Conservation (phyloP, 1,284 basidiomycete species). For the Rhodotorula sp. region DNA sequence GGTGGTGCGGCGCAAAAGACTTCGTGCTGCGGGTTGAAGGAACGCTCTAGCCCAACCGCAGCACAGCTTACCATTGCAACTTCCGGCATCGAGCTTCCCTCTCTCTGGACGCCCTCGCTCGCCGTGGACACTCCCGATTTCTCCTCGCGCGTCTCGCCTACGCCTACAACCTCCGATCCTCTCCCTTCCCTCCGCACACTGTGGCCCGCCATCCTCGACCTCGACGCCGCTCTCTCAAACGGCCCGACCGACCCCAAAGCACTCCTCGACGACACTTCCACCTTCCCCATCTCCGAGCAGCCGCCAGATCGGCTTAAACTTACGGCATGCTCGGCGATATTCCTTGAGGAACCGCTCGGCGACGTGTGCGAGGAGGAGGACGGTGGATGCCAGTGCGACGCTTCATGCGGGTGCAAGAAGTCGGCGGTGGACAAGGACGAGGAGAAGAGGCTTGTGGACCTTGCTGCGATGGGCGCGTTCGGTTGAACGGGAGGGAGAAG, state of each 20-base stretch:
- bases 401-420: not conserved
- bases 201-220: conserved; percentile 20
- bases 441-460: not conserved
- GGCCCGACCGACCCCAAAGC: not conserved
- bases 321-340: conserved; percentile 1
- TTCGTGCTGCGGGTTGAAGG: not conserved
- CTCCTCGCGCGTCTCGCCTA: not conserved
- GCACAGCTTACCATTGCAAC: not conserved
- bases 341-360: conserved; percentile 1
- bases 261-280: not conserved
- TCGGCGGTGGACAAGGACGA: not conserved
- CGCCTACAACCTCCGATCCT: not conserved
- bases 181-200: conserved; percentile 16
- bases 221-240: not conserved
- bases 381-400: conserved; percentile 2
- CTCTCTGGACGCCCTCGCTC: not conserved
- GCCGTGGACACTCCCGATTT: not conserved
- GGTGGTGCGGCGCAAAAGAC: not conserved
- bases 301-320: not conserved
- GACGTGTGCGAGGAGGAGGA: conserved; percentile 6
- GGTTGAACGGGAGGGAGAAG: not conserved
- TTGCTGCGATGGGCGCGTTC: conserved; percentile 4
- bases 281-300: not conserved
- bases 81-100: not conserved
- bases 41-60: not conserved